Percentiles rank a stretch among this genome's conserved stretches.
phyloP scores from a whole-genome alignment of 208 protist genomes.

The Acanthamoeba castellanii region DNA sequence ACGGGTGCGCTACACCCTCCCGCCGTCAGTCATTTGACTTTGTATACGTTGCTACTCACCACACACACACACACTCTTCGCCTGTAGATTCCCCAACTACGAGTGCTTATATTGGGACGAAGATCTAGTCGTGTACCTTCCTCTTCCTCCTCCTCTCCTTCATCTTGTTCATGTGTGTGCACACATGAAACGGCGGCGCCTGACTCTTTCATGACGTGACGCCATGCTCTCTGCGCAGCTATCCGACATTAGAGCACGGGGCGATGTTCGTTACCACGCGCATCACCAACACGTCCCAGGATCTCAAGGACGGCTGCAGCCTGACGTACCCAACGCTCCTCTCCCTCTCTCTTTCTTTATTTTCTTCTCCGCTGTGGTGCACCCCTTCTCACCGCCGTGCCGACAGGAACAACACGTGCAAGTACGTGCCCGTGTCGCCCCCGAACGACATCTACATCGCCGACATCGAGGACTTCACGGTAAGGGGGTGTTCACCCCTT shows the following conservation, averaged over 20 bases:
- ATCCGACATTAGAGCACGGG: constrained; percentile 16
- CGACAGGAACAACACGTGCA: constrained; percentile 34
- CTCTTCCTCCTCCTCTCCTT: background rate
- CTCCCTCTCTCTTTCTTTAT: background rate
- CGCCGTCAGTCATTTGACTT: background rate
- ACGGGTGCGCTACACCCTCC: background rate
- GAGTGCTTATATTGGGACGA: constrained; percentile 67
- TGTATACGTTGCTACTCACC: background rate
- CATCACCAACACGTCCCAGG: constrained; percentile 54
- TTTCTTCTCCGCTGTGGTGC: background rate
- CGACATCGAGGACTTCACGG: constrained; percentile 74
- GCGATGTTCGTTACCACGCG: constrained; percentile 72
- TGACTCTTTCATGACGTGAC: background rate
- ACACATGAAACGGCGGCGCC: background rate
- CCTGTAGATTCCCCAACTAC: constrained; percentile 52
- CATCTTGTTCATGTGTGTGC: background rate
- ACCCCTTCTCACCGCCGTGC: background rate
- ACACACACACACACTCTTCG: background rate
- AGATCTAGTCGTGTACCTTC: constrained; percentile 55
- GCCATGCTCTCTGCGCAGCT: background rate
- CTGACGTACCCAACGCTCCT: background rate
- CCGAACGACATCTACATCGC: constrained; percentile 50
- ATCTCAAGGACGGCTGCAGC: constrained; percentile 15
- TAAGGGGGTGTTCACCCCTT: background rate
- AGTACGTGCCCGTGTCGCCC: constrained; percentile 5